These are phyloP conservation scores for Oleoguttula mirabilis DNA, from an alignment of 495 filamentous ascomycete species.

Conservation along the genomic window DNA sequence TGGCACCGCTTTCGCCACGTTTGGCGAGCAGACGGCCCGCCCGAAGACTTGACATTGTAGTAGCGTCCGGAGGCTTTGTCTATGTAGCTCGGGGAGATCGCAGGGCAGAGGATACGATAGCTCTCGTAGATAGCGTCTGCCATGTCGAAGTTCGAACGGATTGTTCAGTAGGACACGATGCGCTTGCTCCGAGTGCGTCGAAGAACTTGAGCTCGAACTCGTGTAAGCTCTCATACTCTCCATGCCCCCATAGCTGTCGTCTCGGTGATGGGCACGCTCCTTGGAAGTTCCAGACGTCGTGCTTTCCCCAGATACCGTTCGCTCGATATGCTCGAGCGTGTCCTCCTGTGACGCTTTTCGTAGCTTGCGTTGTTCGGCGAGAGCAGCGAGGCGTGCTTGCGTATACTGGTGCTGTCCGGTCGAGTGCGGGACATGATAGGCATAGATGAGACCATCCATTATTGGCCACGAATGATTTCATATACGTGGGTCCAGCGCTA, in stretches of 20 bases:
- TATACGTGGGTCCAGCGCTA: too few species aligned
- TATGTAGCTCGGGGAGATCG: constrained; percentile 76
- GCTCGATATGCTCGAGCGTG: background rate
- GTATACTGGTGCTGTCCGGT: constrained; percentile 6
- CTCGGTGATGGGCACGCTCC: background rate
- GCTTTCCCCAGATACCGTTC: background rate
- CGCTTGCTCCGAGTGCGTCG: constrained; percentile 7
- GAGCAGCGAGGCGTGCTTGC: constrained; percentile 2
- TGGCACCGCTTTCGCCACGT: constrained; percentile 52
- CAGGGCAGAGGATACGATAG: constrained; percentile 74
- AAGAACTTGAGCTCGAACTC: constrained; percentile 12
- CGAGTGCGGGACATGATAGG: constrained; percentile 3
- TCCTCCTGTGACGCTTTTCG: background rate
- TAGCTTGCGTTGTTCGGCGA: background rate
- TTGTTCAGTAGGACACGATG: constrained; percentile 8
- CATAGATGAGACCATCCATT: constrained; percentile 8
- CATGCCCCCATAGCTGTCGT: constrained; percentile 11
- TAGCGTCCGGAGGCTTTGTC: constrained; percentile 73
- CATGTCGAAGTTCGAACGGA: constrained; percentile 58
- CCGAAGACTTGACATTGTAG: constrained; percentile 73
- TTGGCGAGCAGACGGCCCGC: constrained; percentile 61
- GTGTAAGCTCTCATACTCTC: background rate
- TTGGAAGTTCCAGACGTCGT: too few species aligned
- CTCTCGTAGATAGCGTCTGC: constrained; percentile 72
- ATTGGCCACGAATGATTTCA: too few species aligned